Evolutionary conservation across 495 filamentous ascomycete species (phyloP).

Genomic region (Penicillium bialowiezense): DNA sequence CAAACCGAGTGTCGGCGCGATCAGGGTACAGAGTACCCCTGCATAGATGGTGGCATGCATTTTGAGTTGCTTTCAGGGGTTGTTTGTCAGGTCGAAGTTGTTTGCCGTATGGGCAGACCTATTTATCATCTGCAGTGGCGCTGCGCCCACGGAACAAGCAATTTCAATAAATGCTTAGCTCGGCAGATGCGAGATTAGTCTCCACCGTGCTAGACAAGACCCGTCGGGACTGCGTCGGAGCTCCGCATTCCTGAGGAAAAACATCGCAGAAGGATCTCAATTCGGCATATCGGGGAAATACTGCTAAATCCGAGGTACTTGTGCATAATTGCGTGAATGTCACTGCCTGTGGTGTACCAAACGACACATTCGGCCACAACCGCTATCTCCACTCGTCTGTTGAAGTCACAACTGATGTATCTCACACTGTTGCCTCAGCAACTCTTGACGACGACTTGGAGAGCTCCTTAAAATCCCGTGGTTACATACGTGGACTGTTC

Average conservation of each 20-base stretch:
- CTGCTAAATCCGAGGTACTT: too few species aligned
- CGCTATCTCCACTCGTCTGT: too few species aligned
- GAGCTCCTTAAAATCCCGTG: too few species aligned
- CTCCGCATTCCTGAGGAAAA: slow-evolving; percentile 8
- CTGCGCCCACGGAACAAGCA: not conserved
- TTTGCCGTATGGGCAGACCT: not conserved
- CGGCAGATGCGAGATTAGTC: not conserved
- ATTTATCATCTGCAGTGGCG: not conserved
- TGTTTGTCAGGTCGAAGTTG: not conserved
- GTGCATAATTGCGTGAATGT: too few species aligned
- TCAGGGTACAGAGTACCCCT: slow-evolving; percentile 19
- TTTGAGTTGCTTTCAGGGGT: not conserved
- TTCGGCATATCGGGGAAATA: not conserved
- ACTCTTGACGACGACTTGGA: too few species aligned
- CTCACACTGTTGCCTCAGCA: too few species aligned
- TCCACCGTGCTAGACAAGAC: not conserved
- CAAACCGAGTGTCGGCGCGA: slow-evolving; percentile 14
- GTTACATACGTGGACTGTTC: too few species aligned
- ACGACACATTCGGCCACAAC: too few species aligned
- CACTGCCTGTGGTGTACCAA: too few species aligned
- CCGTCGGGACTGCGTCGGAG: not conserved
- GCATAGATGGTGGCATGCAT: slow-evolving; percentile 17
- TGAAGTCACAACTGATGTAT: too few species aligned
- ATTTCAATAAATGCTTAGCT: not conserved
- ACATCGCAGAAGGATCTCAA: slow-evolving; percentile 11